phyloP scores from a whole-genome alignment of 306 rosid species.

The Myrica gale region DNA sequence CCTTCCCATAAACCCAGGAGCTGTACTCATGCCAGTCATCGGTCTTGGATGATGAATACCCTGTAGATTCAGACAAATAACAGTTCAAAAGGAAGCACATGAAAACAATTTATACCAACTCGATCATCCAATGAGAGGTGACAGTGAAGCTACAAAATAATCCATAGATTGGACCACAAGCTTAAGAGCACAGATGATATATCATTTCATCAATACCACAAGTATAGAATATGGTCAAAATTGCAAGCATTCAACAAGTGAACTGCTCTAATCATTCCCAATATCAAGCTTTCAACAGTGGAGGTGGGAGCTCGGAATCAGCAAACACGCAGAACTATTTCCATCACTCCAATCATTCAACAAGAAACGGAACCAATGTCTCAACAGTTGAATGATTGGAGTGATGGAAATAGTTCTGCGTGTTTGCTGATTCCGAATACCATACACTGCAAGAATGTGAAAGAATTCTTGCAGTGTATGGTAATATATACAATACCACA shows the following conservation, averaged over 20 bases:
- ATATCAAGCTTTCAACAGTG: not conserved
- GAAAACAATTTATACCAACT: not conserved
- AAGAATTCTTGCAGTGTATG: too few species aligned
- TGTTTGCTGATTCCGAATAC: too few species aligned
- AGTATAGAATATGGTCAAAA: too few species aligned
- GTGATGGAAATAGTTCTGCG: too few species aligned
- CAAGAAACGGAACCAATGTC: not conserved
- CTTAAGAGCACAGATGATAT: not conserved
- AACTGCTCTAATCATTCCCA: not conserved
- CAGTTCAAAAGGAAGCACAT: not conserved
- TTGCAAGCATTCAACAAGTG: not conserved
- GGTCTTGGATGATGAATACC: conserved; percentile 94
- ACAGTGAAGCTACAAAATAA: not conserved
- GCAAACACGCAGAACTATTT: not conserved
- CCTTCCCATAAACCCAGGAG: conserved; percentile 63
- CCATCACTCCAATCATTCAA: not conserved
- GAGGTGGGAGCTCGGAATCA: not conserved
- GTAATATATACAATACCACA: too few species aligned
- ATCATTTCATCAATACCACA: too few species aligned
- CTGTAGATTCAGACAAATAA: conserved; percentile 29
- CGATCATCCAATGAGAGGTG: not conserved
- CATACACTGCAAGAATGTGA: too few species aligned
- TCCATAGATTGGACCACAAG: too few species aligned
- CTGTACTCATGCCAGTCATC: conserved; percentile 63
- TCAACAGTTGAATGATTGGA: too few species aligned